Conservation (phyloP, 2,329 filamentous ascomycete species). For the Diaporthe ilicicola region DNA sequence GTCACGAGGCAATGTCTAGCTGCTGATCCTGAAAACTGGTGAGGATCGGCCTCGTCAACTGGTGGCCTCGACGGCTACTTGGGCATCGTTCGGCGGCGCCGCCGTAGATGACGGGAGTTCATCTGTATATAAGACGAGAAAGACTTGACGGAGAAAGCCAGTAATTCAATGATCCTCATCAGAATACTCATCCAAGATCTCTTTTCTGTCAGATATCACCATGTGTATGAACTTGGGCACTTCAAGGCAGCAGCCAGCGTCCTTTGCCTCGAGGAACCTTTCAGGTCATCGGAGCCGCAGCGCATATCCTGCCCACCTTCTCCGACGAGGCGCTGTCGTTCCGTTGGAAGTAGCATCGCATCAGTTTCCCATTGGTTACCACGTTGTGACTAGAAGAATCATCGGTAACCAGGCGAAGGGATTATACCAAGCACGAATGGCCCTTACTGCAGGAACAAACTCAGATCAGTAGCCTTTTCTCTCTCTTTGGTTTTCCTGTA, state of each 20-base stretch:
- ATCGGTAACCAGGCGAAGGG: constrained; percentile 10
- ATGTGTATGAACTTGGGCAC: constrained; percentile 20
- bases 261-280: neutral
- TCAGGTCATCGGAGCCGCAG: neutral
- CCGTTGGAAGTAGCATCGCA: constrained; percentile 2
- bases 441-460: neutral
- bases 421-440: neutral
- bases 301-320: neutral
- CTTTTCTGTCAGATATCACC: neutral
- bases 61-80: neutral
- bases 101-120: accelerated
- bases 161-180: neutral
- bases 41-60: neutral
- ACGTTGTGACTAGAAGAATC: constrained; percentile 3
- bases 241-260: neutral
- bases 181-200: neutral
- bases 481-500: too few relatives aligned
- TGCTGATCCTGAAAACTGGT: neutral
- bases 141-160: neutral
- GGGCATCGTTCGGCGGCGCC: neutral
- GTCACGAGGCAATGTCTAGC: neutral
- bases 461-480: neutral
- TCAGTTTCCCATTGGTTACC: constrained; percentile 8
- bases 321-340: constrained; percentile 8
- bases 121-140: neutral